These are phyloP conservation scores for Trifolium repens DNA, from an alignment of 306 rosid genomes.

Conservation along the genomic window DNA sequence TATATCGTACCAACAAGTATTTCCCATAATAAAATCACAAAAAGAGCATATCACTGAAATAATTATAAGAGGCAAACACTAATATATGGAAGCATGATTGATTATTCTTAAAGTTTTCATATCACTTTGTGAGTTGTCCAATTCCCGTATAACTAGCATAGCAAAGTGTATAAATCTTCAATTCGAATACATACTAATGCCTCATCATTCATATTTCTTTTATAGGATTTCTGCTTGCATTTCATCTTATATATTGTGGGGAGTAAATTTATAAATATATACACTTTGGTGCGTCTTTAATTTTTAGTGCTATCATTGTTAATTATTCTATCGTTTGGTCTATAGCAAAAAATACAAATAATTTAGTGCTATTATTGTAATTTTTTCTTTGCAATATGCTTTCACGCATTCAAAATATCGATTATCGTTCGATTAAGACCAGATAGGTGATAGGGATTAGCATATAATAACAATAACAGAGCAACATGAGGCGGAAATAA, in stretches of 20 bases:
- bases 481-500: too few species aligned
- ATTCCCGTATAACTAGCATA: not conserved
- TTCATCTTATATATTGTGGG: not conserved
- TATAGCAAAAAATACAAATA: too few species aligned
- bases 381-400: too few species aligned
- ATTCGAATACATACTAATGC: constrained; percentile 32
- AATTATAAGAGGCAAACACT: constrained; percentile 44
- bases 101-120: constrained; percentile 39
- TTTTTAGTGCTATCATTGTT: too few species aligned
- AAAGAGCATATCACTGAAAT: constrained; percentile 45
- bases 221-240: constrained; percentile 19
- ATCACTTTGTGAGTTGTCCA: constrained; percentile 30
- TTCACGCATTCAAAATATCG: too few species aligned
- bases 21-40: not conserved
- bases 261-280: not conserved
- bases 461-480: too few species aligned
- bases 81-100: constrained; percentile 40
- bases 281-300: too few species aligned
- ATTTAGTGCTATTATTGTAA: too few species aligned
- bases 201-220: constrained; percentile 35
- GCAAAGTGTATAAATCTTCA: constrained; percentile 36
- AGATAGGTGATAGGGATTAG: too few species aligned
- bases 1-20: too few species aligned
- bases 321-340: too few species aligned
- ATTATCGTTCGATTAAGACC: too few species aligned